A percentile compares a stretch with the other conserved stretches of the same genome.
Evolutionary conservation across 2,329 filamentous ascomycete species (phyloP).

Genomic region (Scedosporium minutisporum): DNA sequence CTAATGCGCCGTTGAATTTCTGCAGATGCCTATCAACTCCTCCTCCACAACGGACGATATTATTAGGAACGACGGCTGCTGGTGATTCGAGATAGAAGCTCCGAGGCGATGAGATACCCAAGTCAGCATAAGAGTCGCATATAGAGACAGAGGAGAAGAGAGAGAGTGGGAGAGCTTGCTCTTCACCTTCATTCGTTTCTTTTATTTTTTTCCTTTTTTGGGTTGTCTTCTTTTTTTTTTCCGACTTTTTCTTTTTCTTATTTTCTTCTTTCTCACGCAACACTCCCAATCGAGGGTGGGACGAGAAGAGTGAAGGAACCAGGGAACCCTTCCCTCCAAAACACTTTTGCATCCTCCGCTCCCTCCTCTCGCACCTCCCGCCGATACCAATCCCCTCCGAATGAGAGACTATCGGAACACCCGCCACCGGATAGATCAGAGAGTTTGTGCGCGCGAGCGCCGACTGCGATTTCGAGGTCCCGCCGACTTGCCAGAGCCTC

Average conservation of each 20-base stretch:
- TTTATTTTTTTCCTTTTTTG: slow-evolving; percentile 5
- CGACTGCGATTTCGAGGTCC: not conserved
- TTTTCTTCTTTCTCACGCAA: not conserved
- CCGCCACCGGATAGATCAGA: not conserved
- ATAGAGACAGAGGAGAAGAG: not conserved
- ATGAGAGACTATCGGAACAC: not conserved
- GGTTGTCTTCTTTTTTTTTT: not conserved
- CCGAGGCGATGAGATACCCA: not conserved
- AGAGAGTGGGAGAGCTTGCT: not conserved
- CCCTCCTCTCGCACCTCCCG: not conserved
- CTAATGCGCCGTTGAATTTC: not conserved
- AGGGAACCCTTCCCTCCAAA: not conserved
- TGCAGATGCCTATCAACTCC: not conserved
- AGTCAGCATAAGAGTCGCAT: not conserved
- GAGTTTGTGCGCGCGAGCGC: not conserved
- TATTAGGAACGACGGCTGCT: not conserved
- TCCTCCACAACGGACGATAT: not conserved
- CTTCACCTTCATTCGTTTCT: slow-evolving; percentile 5
- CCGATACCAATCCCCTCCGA: not conserved
- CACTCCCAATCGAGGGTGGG: not conserved
- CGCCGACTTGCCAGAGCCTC: not conserved
- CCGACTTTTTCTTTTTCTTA: not conserved
- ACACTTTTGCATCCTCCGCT: not conserved
- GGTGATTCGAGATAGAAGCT: not conserved
- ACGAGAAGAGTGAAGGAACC: not conserved